These are phyloP conservation scores for Aspergillus neoniger DNA, from an alignment of 2,329 filamentous ascomycete genomes.

Conservation along the genomic window DNA sequence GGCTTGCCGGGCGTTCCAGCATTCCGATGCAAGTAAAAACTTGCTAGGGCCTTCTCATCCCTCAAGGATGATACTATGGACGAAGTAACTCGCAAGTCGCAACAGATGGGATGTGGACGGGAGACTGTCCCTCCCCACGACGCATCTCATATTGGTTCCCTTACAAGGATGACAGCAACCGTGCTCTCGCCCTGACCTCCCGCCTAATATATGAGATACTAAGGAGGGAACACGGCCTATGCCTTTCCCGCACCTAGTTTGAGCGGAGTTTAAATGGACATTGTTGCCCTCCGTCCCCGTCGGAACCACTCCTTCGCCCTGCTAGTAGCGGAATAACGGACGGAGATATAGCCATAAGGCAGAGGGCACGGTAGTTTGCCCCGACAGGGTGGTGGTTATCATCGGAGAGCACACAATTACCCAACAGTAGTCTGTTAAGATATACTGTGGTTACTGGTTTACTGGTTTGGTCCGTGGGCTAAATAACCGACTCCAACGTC, in stretches of 20 bases:
- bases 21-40: not conserved
- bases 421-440: not conserved
- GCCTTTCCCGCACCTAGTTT: not conserved
- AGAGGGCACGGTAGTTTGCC: not conserved
- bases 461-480: not conserved
- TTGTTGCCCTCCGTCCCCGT: not conserved
- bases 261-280: not conserved
- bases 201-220: not conserved
- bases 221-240: not conserved
- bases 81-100: too few relatives aligned
- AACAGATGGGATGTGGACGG: not conserved
- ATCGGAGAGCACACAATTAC: not conserved
- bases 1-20: not conserved
- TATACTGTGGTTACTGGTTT: too few relatives aligned
- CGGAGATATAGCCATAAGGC: constrained; percentile 5
- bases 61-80: too few relatives aligned
- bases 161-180: not conserved
- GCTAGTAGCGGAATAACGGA: not conserved
- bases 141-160: not conserved
- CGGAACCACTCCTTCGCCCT: not conserved
- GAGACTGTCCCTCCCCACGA: not conserved
- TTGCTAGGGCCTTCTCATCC: too few relatives aligned
- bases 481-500: not conserved
- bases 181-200: not conserved
- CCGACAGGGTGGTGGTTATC: not conserved